Evolutionary conservation across 805 yeast genomes (phyloP).

Genomic region (Kodamaea leandrae): DNA sequence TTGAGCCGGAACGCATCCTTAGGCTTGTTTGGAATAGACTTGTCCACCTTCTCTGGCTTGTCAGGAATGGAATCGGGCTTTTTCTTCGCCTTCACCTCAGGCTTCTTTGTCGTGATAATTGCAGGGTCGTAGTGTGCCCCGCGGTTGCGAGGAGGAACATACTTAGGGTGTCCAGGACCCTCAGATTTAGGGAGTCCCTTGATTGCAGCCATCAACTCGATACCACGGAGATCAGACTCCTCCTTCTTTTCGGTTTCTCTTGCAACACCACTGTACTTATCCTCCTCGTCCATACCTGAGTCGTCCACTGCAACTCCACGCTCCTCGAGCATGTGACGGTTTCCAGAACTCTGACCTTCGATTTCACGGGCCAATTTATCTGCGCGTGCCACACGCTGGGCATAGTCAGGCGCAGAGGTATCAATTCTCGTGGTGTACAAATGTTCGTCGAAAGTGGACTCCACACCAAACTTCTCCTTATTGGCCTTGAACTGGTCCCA

Average conservation of each 20-base stretch:
- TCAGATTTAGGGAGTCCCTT: conserved; percentile 25
- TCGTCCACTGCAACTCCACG: conserved; percentile 78
- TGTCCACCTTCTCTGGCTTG: conserved; percentile 23
- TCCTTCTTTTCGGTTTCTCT: conserved; percentile 43
- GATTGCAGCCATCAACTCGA: conserved; percentile 48
- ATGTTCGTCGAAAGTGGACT: conserved; percentile 79
- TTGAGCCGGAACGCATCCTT: conserved; percentile 43
- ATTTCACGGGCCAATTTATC: conserved; percentile 81
- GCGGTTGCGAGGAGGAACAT: conserved; percentile 58
- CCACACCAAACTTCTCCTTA: conserved; percentile 83
- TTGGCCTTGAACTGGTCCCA: conserved; percentile 98
- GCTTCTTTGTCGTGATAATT: conserved; percentile 46
- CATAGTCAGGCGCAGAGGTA: conserved; percentile 69
- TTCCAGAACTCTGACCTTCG: conserved; percentile 65
- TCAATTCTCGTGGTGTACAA: conserved; percentile 79
- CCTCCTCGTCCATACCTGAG: conserved; percentile 91
- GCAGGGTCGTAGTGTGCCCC: conserved; percentile 62
- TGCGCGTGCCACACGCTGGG: conserved; percentile 64
- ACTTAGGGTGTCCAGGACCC: conserved; percentile 26
- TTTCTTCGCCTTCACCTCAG: background rate
- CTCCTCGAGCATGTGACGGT: conserved; percentile 86
- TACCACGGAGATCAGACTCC: conserved; percentile 22
- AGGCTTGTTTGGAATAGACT: conserved; percentile 13
- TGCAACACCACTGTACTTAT: conserved; percentile 89
- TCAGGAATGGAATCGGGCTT: conserved; percentile 34